A percentile compares a stretch with the other conserved stretches of the same genome.
phyloP scores from a whole-genome alignment of 352 stramenopile species.

The Paralagenidium karlingii region DNA sequence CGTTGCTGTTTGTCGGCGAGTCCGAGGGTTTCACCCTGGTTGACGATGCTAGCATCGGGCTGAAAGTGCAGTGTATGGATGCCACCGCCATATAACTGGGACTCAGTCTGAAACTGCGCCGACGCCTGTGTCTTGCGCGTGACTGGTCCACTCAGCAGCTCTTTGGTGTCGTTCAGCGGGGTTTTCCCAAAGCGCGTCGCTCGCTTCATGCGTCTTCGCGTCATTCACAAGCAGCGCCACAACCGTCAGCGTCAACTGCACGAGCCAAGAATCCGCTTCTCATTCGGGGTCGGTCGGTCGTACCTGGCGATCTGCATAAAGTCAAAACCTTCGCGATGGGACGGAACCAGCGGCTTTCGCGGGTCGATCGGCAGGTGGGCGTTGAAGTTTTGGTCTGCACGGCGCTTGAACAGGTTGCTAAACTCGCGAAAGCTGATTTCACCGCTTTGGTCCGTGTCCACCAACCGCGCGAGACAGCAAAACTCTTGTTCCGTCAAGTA shows the following conservation, averaged over 20 bases:
- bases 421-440: conserved; percentile 57
- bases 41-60: neutral
- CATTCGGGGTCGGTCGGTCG: too few species aligned
- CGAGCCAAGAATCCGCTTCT: neutral
- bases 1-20: conserved; percentile 38
- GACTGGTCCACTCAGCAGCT: neutral
- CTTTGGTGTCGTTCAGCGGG: neutral
- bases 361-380: neutral
- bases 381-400: neutral
- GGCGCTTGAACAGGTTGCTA: conserved; percentile 11
- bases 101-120: conserved; percentile 21
- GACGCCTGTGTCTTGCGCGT: neutral
- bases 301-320: neutral
- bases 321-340: neutral
- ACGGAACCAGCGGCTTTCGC: neutral
- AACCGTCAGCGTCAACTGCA: neutral
- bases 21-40: conserved; percentile 10
- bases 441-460: conserved; percentile 29
- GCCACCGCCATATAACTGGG: conserved; percentile 23
- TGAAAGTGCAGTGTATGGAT: conserved; percentile 1
- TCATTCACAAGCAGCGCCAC: neutral
- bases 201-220: neutral
- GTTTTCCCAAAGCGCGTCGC: neutral
- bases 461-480: conserved; percentile 15
- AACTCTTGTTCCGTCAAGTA: conserved; percentile 39